Evolutionary conservation across 768 basidiomycete species (phyloP).

Genomic region (Russula olivacea): DNA sequence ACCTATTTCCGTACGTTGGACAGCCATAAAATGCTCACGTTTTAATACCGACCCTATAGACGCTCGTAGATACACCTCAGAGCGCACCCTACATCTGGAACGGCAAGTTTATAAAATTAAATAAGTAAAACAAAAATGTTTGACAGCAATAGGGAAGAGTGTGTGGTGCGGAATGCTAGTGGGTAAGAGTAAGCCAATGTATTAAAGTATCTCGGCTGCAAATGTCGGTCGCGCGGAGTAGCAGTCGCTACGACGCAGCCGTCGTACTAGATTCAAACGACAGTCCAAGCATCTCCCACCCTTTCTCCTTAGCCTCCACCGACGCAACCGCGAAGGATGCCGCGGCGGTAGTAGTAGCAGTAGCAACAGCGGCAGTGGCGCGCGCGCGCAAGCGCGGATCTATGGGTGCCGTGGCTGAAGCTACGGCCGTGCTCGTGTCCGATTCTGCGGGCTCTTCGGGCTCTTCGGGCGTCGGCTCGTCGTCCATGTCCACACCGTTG

Average conservation of each 20-base stretch:
- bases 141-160: neutral
- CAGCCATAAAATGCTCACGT: no score
- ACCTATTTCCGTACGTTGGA: no score
- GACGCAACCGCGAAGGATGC: neutral
- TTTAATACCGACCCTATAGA: no score
- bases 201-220: no score
- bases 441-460: constrained; percentile 24
- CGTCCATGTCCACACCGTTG: neutral
- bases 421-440: constrained; percentile 18
- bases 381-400: constrained; percentile 22
- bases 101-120: neutral
- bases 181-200: neutral
- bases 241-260: neutral
- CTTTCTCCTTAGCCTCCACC: constrained; percentile 23
- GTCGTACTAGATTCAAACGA: neutral
- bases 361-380: neutral
- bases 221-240: neutral
- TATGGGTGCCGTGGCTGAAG: neutral
- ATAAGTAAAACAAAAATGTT: neutral
- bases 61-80: no score
- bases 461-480: constrained; percentile 22
- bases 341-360: neutral
- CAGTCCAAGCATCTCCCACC: constrained; percentile 32
- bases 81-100: neutral
- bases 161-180: neutral